phyloP scores from a whole-genome alignment of 2,329 filamentous ascomycete species.

The Emydomyces testavorans region DNA sequence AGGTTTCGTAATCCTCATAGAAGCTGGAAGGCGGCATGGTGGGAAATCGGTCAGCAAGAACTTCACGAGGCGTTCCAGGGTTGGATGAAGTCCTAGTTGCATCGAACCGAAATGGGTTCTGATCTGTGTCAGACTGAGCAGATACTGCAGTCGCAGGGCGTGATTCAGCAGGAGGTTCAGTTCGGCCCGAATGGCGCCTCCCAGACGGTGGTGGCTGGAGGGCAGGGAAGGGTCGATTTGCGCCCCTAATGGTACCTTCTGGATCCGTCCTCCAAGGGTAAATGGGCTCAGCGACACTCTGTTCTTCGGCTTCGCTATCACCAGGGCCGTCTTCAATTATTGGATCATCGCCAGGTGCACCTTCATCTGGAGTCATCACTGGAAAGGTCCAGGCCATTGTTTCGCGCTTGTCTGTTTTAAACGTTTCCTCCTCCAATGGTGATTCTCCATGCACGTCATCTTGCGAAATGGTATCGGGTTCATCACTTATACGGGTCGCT shows the following conservation, averaged over 20 bases:
- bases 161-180: conserved; percentile 23
- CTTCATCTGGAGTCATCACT: conserved; percentile 25
- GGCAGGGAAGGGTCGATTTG: conserved; percentile 6
- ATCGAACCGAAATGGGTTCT: conserved; percentile 36
- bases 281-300: neutral
- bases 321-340: conserved; percentile 15
- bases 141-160: conserved; percentile 33
- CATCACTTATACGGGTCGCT: conserved; percentile 9
- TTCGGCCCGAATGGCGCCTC: neutral
- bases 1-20: conserved; percentile 32
- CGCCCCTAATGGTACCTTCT: conserved; percentile 6
- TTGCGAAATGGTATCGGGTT: conserved; percentile 1
- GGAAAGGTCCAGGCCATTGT: conserved; percentile 48
- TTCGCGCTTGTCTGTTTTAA: conserved; percentile 25
- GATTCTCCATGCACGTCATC: conserved; percentile 1
- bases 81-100: conserved; percentile 23
- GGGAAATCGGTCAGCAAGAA: conserved; percentile 34
- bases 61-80: conserved; percentile 1
- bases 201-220: conserved; percentile 8
- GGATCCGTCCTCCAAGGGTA: conserved; percentile 5
- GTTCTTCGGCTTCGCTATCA: conserved; percentile 8
- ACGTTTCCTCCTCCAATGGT: conserved; percentile 13
- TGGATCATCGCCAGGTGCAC: conserved; percentile 11
- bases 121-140: conserved; percentile 30
- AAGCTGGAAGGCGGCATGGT: conserved; percentile 35